phyloP scores from a whole-genome alignment of 1,139 yeast species.

The Wickerhamomyces sp. region DNA sequence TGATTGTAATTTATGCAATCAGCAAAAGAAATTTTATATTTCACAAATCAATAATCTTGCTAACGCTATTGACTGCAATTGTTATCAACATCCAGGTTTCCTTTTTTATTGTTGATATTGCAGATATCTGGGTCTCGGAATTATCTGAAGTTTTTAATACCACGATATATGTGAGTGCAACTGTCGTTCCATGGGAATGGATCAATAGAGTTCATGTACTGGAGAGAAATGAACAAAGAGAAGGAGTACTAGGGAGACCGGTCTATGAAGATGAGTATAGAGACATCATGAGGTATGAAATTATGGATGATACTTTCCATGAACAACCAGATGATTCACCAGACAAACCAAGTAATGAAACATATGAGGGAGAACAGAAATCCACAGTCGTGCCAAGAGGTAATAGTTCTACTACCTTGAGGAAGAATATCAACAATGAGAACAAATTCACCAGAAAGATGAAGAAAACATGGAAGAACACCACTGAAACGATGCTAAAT shows the following conservation, averaged over 20 bases:
- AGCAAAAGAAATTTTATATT: slow-evolving; percentile 53
- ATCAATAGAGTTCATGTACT: slow-evolving; percentile 60
- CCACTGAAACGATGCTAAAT: slow-evolving; percentile 36
- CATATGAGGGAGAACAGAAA: slow-evolving; percentile 1
- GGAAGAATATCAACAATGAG: too few species aligned
- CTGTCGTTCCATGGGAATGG: slow-evolving; percentile 88
- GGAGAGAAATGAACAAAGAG: slow-evolving; percentile 64
- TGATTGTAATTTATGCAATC: slow-evolving; percentile 55
- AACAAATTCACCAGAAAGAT: background rate
- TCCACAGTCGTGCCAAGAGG: background rate
- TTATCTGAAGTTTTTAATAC: slow-evolving; percentile 71
- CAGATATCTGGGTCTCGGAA: slow-evolving; percentile 65
- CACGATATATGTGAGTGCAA: slow-evolving; percentile 66
- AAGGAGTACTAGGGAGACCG: slow-evolving; percentile 76
- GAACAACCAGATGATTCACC: background rate
- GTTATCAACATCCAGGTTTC: slow-evolving; percentile 64
- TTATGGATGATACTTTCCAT: slow-evolving; percentile 27
- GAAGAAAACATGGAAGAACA: slow-evolving; percentile 16
- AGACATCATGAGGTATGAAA: slow-evolving; percentile 35
- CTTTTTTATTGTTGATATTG: slow-evolving; percentile 73
- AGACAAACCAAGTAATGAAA: slow-evolving; percentile 2
- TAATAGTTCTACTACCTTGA: background rate
- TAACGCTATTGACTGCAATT: slow-evolving; percentile 55
- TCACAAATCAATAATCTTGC: slow-evolving; percentile 43
- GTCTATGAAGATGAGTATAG: slow-evolving; percentile 62